Percentiles rank a stretch among this genome's conserved stretches.
These are phyloP conservation scores for Phylloporus sp. DNA, from an alignment of 1,284 basidiomycete genomes.

Conservation along the genomic window DNA sequence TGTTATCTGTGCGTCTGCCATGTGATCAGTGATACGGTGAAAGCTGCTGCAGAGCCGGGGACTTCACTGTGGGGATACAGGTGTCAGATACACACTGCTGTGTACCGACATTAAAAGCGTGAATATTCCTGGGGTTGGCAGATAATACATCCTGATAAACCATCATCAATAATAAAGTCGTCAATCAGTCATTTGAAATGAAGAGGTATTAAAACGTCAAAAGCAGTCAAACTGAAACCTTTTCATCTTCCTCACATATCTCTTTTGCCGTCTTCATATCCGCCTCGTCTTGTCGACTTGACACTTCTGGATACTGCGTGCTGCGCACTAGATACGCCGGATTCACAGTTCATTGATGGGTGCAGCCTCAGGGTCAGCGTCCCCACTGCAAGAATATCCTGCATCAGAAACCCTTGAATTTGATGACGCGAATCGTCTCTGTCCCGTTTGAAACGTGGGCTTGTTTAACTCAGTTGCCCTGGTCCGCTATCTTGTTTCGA, in stretches of 20 bases:
- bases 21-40: too few relatives aligned
- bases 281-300: constrained; percentile 38
- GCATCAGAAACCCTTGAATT: constrained; percentile 5
- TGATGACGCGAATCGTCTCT: constrained; percentile 16
- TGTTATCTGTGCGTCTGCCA: too few relatives aligned
- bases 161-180: neutral
- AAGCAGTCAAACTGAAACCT: constrained; percentile 19
- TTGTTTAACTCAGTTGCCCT: constrained; percentile 23
- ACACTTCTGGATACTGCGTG: constrained; percentile 10
- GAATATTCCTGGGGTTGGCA: neutral
- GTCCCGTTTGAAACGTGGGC: constrained; percentile 8
- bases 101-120: neutral
- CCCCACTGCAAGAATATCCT: constrained; percentile 13
- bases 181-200: constrained; percentile 9
- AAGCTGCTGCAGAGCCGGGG: too few relatives aligned
- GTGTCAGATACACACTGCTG: neutral
- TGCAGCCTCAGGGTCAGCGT: constrained; percentile 7
- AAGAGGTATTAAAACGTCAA: neutral
- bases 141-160: neutral
- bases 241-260: constrained; percentile 29
- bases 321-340: constrained; percentile 1
- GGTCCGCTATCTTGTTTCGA: constrained; percentile 3
- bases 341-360: constrained; percentile 6
- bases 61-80: too few relatives aligned
- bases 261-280: constrained; percentile 23